Percentiles rank a stretch among this genome's conserved stretches.
These are phyloP conservation scores for Zygoascus tannicola DNA, from an alignment of 805 yeast genomes.

Conservation along the genomic window DNA sequence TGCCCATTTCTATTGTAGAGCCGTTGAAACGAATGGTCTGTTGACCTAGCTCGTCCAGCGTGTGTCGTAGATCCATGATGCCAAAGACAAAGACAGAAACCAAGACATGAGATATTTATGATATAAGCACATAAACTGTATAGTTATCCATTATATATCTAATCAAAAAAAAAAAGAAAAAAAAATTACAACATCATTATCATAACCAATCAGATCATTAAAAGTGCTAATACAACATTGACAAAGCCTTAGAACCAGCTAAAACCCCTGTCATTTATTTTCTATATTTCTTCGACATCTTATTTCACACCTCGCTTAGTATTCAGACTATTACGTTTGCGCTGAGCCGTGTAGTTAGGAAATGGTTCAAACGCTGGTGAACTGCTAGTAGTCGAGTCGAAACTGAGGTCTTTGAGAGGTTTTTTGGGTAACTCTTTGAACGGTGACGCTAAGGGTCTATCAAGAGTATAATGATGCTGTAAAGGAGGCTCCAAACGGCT, in stretches of 20 bases:
- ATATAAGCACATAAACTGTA: no score
- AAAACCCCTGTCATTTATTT: no score
- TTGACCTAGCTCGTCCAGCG: background rate
- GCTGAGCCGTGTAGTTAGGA: constrained; percentile 38
- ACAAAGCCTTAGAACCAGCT: background rate
- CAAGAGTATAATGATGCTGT: constrained; percentile 1
- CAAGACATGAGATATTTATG: no score
- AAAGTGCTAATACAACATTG: no score
- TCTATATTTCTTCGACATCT: no score
- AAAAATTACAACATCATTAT: no score
- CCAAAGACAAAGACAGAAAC: no score
- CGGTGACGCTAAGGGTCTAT: constrained; percentile 23
- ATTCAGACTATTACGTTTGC: constrained; percentile 45
- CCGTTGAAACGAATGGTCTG: background rate
- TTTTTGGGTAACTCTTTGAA: constrained; percentile 18
- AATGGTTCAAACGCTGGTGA: constrained; percentile 6
- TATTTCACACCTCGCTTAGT: constrained; percentile 34
- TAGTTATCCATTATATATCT: no score
- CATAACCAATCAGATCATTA: no score
- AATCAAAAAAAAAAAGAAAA: no score
- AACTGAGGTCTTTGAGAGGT: background rate
- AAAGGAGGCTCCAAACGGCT: background rate
- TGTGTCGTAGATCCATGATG: background rate
- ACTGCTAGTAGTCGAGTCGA: background rate
- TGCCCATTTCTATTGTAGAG: background rate